Conservation (phyloP, 2,329 filamentous ascomycete genomes). For the Penicillium sp. region DNA sequence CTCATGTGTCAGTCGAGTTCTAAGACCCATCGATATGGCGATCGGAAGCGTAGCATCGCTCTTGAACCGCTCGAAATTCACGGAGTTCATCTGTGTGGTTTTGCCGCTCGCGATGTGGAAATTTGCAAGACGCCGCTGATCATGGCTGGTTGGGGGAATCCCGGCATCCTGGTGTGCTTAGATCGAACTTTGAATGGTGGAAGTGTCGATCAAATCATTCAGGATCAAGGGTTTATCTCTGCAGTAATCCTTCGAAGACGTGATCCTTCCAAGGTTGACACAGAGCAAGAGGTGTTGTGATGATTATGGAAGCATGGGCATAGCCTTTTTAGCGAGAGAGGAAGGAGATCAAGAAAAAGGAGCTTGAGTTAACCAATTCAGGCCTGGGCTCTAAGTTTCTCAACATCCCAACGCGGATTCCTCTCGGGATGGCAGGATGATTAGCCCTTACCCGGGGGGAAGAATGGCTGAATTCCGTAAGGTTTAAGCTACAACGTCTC, state of each 20-base stretch:
- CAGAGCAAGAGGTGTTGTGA: neutral
- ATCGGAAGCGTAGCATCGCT: too few species aligned
- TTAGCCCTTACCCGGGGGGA: neutral
- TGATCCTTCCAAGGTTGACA: neutral
- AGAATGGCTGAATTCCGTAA: neutral
- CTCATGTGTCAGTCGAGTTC: too few species aligned
- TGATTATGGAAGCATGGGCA: too few species aligned
- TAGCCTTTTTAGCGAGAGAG: neutral
- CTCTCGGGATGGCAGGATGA: conserved; percentile 1
- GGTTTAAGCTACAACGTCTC: neutral
- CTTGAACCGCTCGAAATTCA: neutral
- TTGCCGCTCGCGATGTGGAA: neutral
- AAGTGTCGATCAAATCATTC: conserved; percentile 12
- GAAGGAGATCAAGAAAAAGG: neutral
- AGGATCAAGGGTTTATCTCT: neutral
- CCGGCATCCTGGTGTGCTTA: neutral
- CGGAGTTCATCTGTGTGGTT: neutral
- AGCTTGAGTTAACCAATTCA: neutral
- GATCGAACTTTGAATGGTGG: conserved; percentile 1
- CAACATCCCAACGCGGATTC: neutral
- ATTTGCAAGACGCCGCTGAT: neutral
- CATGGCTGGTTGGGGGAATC: neutral
- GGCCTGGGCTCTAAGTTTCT: neutral
- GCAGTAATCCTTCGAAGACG: neutral
- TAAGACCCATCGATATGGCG: neutral